A percentile compares a stretch with the other conserved stretches of the same genome.
Evolutionary conservation across 208 protist species (phyloP).

Genomic region (Borovskyia barvae): DNA sequence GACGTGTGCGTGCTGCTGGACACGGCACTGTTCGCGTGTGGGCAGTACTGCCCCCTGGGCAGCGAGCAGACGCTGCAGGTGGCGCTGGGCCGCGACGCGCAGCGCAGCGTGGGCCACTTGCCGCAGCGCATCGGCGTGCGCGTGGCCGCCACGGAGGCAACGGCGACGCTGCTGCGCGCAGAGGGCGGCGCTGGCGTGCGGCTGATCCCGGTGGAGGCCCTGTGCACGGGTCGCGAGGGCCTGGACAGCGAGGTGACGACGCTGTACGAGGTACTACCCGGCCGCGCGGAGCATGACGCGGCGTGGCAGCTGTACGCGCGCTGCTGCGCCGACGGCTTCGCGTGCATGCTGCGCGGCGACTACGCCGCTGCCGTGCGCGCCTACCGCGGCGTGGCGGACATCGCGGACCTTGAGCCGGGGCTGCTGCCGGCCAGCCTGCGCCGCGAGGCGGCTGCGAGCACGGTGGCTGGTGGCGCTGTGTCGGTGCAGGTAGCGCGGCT

Average conservation of each 20-base stretch:
- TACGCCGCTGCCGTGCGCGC: slow-evolving; percentile 27
- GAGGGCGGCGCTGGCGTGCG: slow-evolving; percentile 27
- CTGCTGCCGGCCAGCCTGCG: slow-evolving; percentile 11
- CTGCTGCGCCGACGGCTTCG: slow-evolving; percentile 27
- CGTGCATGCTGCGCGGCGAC: slow-evolving; percentile 35
- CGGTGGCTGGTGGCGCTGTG: slow-evolving; percentile 3
- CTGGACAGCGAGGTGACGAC: slow-evolving; percentile 16
- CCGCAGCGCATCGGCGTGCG: slow-evolving; percentile 21
- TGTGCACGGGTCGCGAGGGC: slow-evolving; percentile 9
- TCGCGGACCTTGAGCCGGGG: slow-evolving; percentile 11
- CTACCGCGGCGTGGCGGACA: slow-evolving; percentile 18
- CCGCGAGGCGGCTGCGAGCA: slow-evolving; percentile 11
- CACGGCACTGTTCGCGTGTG: slow-evolving; percentile 22
- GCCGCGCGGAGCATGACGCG: slow-evolving; percentile 2
- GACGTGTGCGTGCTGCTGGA: slow-evolving; percentile 22
- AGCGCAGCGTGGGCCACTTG: slow-evolving; percentile 21
- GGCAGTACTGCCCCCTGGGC: slow-evolving; percentile 8
- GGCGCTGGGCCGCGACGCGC: slow-evolving; percentile 27
- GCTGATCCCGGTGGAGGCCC: slow-evolving; percentile 27
- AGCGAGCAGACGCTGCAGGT: slow-evolving; percentile 20
- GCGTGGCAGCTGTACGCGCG: slow-evolving; percentile 25
- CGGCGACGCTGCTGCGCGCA: slow-evolving; percentile 30
- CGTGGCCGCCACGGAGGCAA: slow-evolving; percentile 41
- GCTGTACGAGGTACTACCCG: slow-evolving; percentile 29
- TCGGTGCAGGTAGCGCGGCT: slow-evolving; percentile 21